Percentiles rank a stretch among this genome's conserved stretches.
phyloP scores from a whole-genome alignment of 148 eudicot genomes.

The Rhododendron griersonianum region DNA sequence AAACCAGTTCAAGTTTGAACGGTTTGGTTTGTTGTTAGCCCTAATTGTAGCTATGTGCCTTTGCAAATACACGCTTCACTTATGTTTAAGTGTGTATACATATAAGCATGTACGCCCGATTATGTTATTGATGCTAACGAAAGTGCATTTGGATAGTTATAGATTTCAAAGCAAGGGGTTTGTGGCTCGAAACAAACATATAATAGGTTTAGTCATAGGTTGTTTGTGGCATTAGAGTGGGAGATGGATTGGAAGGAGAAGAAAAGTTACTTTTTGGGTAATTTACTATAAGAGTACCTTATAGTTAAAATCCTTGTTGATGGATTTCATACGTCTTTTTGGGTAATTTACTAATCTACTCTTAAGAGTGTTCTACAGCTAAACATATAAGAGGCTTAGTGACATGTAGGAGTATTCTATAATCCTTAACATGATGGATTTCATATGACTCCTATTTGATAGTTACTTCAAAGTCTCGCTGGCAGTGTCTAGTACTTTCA shows the following conservation, averaged over 20 bases:
- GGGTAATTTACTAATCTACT: no score
- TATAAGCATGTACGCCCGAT: not conserved
- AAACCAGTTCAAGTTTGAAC: no score
- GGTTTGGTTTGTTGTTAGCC: no score
- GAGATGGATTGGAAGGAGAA: not conserved
- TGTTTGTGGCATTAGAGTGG: not conserved
- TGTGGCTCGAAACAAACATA: not conserved
- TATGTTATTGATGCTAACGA: not conserved
- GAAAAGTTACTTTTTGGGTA: not conserved
- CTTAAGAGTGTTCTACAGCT: no score
- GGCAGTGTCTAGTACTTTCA: not conserved
- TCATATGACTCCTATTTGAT: not conserved
- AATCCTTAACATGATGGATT: not conserved
- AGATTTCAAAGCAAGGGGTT: not conserved
- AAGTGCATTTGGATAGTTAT: not conserved
- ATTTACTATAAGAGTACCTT: not conserved
- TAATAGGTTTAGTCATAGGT: not conserved
- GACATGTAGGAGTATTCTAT: not conserved
- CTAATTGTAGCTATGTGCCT: no score
- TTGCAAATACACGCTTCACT: not conserved
- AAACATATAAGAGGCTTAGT: no score
- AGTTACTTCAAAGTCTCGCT: not conserved
- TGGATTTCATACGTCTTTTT: no score
- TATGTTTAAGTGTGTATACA: not conserved
- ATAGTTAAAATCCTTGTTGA: no score